A percentile compares a stretch with the other conserved stretches of the same genome.
Conservation (phyloP, 305 asterid species). For the Solanum hybrid region DNA sequence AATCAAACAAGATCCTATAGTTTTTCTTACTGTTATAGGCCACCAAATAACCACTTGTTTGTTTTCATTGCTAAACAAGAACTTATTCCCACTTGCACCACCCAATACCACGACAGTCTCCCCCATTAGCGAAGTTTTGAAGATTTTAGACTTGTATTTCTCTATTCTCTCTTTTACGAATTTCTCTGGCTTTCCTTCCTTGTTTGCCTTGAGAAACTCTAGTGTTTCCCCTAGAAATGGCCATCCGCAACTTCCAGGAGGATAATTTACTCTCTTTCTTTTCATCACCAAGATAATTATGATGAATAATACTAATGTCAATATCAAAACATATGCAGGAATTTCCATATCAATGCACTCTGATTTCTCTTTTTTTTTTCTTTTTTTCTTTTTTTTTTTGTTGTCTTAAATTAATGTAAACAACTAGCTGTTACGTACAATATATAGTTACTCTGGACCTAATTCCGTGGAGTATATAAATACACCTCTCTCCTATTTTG, state of each 20-base stretch:
- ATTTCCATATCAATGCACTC: background rate
- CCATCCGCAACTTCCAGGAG: conserved; percentile 24
- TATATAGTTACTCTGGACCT: background rate
- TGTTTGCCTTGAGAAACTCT: conserved; percentile 2
- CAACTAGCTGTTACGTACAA: background rate
- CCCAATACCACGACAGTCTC: conserved; percentile 13
- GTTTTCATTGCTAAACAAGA: conserved; percentile 23
- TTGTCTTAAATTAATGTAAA: background rate
- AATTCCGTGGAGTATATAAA: background rate
- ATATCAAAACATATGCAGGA: background rate
- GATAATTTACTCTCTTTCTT: conserved; percentile 6
- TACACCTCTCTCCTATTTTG: background rate
- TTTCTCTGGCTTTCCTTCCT: conserved; percentile 14
- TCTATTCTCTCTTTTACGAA: conserved; percentile 11
- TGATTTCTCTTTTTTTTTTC: too few species aligned
- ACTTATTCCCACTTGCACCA: conserved; percentile 20
- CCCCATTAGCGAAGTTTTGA: conserved; percentile 18
- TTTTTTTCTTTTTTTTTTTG: background rate
- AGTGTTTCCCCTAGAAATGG: conserved; percentile 19
- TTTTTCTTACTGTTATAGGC: conserved; percentile 19
- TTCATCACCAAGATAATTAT: background rate
- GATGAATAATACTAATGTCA: background rate
- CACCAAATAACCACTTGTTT: conserved; percentile 29
- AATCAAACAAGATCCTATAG: conserved; percentile 15
- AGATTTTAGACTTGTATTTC: conserved; percentile 13